Evolutionary conservation across 1,284 basidiomycete species (phyloP), one percentile per base, ranked within the genome.

Genomic region (Polyporus tsugae): DNA sequence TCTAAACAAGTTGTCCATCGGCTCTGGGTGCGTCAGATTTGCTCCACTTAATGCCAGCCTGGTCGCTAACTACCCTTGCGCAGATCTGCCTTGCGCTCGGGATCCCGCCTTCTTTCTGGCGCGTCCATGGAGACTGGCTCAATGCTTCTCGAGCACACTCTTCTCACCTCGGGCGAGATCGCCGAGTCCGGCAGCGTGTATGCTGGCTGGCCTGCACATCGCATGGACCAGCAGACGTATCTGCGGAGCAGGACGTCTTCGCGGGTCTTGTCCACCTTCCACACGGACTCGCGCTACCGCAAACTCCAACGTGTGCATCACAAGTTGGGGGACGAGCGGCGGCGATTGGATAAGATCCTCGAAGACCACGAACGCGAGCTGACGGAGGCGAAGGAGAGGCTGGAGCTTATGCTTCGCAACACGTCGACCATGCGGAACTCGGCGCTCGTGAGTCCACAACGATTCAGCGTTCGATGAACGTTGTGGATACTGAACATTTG

Each of bases 41-140:
- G 10, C 15, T 55, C 5, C 9, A 38, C 29, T 52, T 11, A 6
- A 13, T n/a, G 35, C 6, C 25, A n/a, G n/a, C 22, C n/a, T 10
- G 36, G 22, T 39, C 7, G 52, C 65, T 66, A 13, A 67, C 17
- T 11, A 41, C 49, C 39, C 4, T n/a, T 11, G 3, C 35, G 6
- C 22, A 73, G 72, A 6, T 67, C 66, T 15, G 74, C 75, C 25
- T 64, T 76, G 69, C 82, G 84, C n/a, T 78, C 82, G 2, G 84
- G 83, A 35, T 85, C 83, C 22, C 78, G 84, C 35, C 75, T 86
- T n/a, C 79, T 86, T 29, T 85, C 84, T 0, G 84, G 84, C 19
- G 84, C 84, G 33, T 83, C 82, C 11, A 85, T 86, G 84, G 84
- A 85, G 71, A 80, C 82, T 67, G 77, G 75, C 72, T 83, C 82